Evolutionary conservation across 495 filamentous ascomycete species (phyloP).

Genomic region (Tuber indicum): DNA sequence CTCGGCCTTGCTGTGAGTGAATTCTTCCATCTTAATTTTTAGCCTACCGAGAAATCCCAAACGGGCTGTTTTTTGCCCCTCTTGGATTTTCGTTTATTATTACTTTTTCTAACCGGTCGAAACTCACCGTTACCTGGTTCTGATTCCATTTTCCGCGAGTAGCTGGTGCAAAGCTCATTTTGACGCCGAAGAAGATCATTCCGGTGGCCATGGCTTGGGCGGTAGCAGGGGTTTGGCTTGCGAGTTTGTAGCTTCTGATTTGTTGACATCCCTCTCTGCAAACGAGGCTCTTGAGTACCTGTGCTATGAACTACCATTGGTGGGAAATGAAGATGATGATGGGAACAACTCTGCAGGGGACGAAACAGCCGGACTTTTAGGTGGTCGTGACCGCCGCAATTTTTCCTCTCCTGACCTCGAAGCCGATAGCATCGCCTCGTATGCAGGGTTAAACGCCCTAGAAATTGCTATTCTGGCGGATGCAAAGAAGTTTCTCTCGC

Average conservation of each 20-base stretch:
- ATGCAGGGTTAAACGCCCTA: slow-evolving; percentile 72
- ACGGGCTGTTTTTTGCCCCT: not conserved
- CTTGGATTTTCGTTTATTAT: not conserved
- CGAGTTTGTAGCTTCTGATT: slow-evolving; percentile 88
- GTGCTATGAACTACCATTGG: slow-evolving; percentile 64
- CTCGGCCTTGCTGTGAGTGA: slow-evolving; percentile 39
- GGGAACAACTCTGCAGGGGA: slow-evolving; percentile 21
- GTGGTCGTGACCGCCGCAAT: slow-evolving; percentile 17
- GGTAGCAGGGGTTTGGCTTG: slow-evolving; percentile 70
- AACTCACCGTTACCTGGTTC: slow-evolving; percentile 11
- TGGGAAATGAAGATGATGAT: slow-evolving; percentile 35
- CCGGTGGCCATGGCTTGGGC: slow-evolving; percentile 33
- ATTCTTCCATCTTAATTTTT: not conserved
- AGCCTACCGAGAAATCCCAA: slow-evolving; percentile 10
- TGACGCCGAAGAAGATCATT: slow-evolving; percentile 27
- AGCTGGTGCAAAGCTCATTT: slow-evolving; percentile 41
- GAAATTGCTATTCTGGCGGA: slow-evolving; percentile 86
- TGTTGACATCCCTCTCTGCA: slow-evolving; percentile 70
- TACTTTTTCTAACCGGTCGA: slow-evolving; percentile 10
- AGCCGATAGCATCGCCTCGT: slow-evolving; percentile 48
- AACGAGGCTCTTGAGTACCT: slow-evolving; percentile 76
- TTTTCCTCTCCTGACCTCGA: slow-evolving; percentile 29
- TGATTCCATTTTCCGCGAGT: slow-evolving; percentile 8
- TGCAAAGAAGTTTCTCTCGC: slow-evolving; percentile 84
- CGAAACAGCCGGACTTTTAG: slow-evolving; percentile 18